These are phyloP conservation scores for Shiraia sp. DNA, from an alignment of 2,329 filamentous ascomycete genomes.

Conservation along the genomic window DNA sequence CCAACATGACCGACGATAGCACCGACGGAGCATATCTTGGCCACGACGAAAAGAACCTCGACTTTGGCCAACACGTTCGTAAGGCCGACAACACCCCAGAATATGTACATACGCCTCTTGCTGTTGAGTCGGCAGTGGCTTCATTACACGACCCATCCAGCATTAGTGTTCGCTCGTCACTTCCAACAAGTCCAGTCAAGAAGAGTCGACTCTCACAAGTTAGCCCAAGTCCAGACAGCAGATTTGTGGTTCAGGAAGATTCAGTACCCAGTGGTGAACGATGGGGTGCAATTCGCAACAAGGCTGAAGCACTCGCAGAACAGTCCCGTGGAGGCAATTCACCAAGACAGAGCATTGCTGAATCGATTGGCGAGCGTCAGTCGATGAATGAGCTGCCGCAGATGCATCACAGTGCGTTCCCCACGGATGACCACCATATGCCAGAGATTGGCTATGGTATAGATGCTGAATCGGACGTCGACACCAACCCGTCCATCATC, in stretches of 20 bases:
- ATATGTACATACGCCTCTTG: slow-evolving; percentile 71
- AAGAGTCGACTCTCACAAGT: slow-evolving; percentile 33
- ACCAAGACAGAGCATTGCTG: slow-evolving; percentile 59
- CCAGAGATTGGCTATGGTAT: slow-evolving; percentile 74
- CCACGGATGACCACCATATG: slow-evolving; percentile 70
- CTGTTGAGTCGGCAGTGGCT: slow-evolving; percentile 86
- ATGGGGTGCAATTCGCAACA: slow-evolving; percentile 47
- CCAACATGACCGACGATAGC: slow-evolving; percentile 60
- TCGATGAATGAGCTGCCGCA: slow-evolving; percentile 54
- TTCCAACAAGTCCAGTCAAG: slow-evolving; percentile 23
- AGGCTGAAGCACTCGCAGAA: slow-evolving; percentile 44
- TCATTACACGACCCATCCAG: slow-evolving; percentile 85
- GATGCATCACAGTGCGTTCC: slow-evolving; percentile 71
- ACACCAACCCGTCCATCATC: slow-evolving; percentile 83
- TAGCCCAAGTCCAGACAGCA: slow-evolving; percentile 21
- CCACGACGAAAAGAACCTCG: slow-evolving; percentile 50
- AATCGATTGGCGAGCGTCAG: slow-evolving; percentile 46
- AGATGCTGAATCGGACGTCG: slow-evolving; percentile 65
- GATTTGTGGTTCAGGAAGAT: slow-evolving; percentile 20
- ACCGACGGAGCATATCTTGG: slow-evolving; percentile 60
- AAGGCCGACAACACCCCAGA: slow-evolving; percentile 74
- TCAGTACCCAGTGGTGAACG: slow-evolving; percentile 36
- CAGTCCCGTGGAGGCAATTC: slow-evolving; percentile 48
- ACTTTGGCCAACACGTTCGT: slow-evolving; percentile 71
- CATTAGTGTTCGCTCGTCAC: slow-evolving; percentile 56